Conservation (phyloP, 768 basidiomycete species). For the Tylopilus balloui region DNA sequence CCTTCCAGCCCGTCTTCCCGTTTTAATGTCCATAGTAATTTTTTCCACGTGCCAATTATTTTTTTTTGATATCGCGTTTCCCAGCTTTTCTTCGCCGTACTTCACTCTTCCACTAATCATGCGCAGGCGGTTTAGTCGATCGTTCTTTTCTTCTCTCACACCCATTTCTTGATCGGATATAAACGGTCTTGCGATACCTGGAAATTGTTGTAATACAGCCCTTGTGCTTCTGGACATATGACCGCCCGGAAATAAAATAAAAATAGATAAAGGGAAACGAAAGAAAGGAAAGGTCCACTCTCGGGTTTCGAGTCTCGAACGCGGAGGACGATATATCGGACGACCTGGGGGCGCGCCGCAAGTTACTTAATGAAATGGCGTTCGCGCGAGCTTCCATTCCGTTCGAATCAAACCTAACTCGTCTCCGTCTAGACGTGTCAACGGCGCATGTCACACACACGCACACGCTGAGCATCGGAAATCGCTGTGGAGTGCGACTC, state of each 20-base stretch:
- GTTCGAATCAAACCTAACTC: neutral
- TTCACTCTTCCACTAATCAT: slow-evolving; percentile 25
- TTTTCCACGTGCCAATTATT: neutral
- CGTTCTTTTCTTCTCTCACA: slow-evolving; percentile 3
- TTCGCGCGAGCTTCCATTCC: too few relatives aligned
- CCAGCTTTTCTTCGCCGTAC: slow-evolving; percentile 19
- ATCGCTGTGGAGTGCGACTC: too few relatives aligned
- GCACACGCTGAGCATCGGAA: neutral
- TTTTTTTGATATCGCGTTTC: slow-evolving; percentile 13
- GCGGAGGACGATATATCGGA: too few relatives aligned
- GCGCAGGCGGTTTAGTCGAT: slow-evolving; percentile 15
- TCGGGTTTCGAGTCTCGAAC: neutral
- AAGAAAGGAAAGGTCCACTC: too few relatives aligned
- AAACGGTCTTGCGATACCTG: slow-evolving; percentile 35
- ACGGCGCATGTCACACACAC: too few relatives aligned
- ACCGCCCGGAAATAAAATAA: slow-evolving; percentile 14
- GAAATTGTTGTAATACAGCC: slow-evolving; percentile 35
- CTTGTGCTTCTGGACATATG: slow-evolving; percentile 29
- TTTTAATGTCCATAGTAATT: slow-evolving; percentile 24
- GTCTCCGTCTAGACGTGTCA: neutral
- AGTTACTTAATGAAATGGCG: too few relatives aligned
- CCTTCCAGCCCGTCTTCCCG: slow-evolving; percentile 3
- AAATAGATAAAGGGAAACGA: too few relatives aligned
- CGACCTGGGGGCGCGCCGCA: too few relatives aligned
- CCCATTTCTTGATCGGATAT: slow-evolving; percentile 27